Conservation (phyloP, 768 basidiomycete species). For the Clathrus columnatus region DNA sequence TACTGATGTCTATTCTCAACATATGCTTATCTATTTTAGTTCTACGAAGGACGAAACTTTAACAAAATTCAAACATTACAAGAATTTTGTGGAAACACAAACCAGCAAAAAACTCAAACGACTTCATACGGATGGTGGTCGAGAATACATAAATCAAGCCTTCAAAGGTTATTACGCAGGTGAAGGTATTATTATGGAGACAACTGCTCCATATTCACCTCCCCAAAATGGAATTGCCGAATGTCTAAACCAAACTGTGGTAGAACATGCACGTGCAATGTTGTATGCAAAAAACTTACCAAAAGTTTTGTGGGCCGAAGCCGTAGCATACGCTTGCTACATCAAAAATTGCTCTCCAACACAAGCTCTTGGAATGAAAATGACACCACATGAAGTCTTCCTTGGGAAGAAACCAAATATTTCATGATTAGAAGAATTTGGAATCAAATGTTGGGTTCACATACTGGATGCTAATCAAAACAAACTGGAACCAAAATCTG, state of each 20-base stretch:
- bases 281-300: constrained; percentile 20
- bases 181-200: constrained; percentile 12
- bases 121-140: constrained; percentile 18
- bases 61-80: constrained; percentile 10
- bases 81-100: constrained; percentile 10
- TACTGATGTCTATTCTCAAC: constrained; percentile 16
- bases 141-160: constrained; percentile 17
- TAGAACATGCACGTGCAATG: constrained; percentile 26
- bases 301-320: constrained; percentile 26
- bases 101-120: constrained; percentile 14
- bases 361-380: constrained; percentile 13
- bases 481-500: constrained; percentile 13
- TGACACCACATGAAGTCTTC: constrained; percentile 12
- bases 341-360: constrained; percentile 20
- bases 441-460: constrained; percentile 1
- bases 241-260: constrained; percentile 25
- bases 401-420: constrained; percentile 1
- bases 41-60: constrained; percentile 14
- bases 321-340: constrained; percentile 21
- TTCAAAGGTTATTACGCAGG: background rate
- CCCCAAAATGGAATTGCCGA: constrained; percentile 28
- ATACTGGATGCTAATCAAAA: no score
- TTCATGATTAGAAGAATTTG: background rate
- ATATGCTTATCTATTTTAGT: constrained; percentile 12
- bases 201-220: constrained; percentile 11